Base-by-base conservation (phyloP, 768 basidiomycete genomes). In the Lentinus brumalis region DNA sequence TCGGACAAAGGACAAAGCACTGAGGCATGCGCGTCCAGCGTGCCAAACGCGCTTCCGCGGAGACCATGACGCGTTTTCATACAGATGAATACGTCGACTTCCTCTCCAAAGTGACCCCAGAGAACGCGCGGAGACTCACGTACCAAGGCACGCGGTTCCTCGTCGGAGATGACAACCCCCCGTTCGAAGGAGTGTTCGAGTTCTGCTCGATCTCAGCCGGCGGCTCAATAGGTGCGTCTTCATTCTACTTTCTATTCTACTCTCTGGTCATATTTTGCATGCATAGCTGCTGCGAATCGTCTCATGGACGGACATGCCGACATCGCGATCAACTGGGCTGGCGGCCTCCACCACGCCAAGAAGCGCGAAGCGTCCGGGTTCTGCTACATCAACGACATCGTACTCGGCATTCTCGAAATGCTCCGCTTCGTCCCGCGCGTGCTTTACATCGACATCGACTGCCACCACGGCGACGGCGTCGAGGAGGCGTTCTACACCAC, bases 401-500 rank as follows among this genome's bases (percentile, higher is more conserved):
- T 97, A 0, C 87, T 98, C 29, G 90, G 87, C 46, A 96, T 97
- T 41, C 82, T 99, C 50, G 96, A 97, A 73, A 86, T 99, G 8
- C 78, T 96, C n/a, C 85, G 95, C 66, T 85, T 80, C 57, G 86
- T 86, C 69, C 82, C 92, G 3, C 88, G 97, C 55, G 96, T 99
- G 15, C 78, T 99, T 32, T 98, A 99, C 72, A 89, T 99, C 74
- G 96, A 99, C 76, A 95, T 98, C 60, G 97, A 98, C 74, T 94
- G 94, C 53, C 97, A 98, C 72, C 97, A 99, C 73, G 96, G 97
- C 16, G 97, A 98, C 71, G 96, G 96, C 14, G 97, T 98, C 38
- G 97, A 99, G 69, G 97, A 98, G 71, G 97, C 96, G 3, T 98
- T 98, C 78, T 98, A 97, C 73, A 96, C 92, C 39, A 96, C 94